Percentiles rank a stretch among this genome's conserved stretches.
These are phyloP conservation scores for Hygrophorus pudorinus DNA, from an alignment of 768 basidiomycete genomes.

Conservation along the genomic window DNA sequence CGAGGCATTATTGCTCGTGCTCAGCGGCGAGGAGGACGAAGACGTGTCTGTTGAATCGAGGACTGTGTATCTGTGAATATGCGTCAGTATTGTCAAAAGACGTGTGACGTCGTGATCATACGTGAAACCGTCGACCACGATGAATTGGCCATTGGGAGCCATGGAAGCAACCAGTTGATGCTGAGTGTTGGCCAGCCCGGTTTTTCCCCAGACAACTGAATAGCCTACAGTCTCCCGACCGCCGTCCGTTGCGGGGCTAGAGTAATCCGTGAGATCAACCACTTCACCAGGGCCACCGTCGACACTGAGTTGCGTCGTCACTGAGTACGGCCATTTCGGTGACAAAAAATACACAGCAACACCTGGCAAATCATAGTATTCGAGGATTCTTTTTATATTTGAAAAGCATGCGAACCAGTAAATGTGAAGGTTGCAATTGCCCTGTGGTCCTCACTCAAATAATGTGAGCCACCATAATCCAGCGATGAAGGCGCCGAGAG, in stretches of 20 bases:
- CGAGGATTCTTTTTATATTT: background rate
- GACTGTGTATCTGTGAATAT: no score
- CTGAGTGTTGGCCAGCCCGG: slow-evolving; percentile 6
- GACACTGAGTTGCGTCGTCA: slow-evolving; percentile 5
- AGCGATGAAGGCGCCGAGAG: slow-evolving; percentile 2
- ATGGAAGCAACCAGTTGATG: slow-evolving; percentile 8
- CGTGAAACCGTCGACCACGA: slow-evolving; percentile 11
- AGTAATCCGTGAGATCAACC: slow-evolving; percentile 8
- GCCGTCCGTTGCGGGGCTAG: background rate
- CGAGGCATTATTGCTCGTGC: no score
- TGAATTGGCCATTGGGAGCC: slow-evolving; percentile 1
- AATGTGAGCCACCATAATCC: slow-evolving; percentile 8
- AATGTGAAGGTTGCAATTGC: slow-evolving; percentile 9
- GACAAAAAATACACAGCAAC: slow-evolving; percentile 10
- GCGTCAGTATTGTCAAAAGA: background rate
- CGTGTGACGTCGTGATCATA: background rate
- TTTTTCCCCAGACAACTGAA: slow-evolving; percentile 5
- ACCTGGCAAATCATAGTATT: slow-evolving; percentile 1
- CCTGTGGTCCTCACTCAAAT: slow-evolving; percentile 1
- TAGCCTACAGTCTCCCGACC: slow-evolving; percentile 5
- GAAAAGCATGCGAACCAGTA: slow-evolving; percentile 6
- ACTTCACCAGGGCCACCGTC: slow-evolving; percentile 3
- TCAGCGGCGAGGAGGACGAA: no score
- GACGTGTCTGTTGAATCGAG: no score
- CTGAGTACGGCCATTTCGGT: slow-evolving; percentile 10